Evolutionary conservation across 257 asterid genomes (phyloP).

Genomic region (Primulina huaijiensis): DNA sequence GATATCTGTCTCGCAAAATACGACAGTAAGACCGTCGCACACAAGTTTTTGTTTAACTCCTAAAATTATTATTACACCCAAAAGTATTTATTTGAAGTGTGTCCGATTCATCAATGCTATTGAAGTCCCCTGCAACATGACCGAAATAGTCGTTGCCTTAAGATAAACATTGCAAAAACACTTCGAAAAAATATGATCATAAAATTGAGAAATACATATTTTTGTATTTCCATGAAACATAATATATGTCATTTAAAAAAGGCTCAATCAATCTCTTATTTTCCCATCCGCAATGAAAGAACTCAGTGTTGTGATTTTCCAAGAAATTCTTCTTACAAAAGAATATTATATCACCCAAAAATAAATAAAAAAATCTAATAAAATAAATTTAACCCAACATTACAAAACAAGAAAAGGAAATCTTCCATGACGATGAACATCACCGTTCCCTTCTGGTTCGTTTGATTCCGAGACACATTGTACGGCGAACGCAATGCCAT

Average conservation of each 20-base stretch:
- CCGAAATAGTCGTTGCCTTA: too few relatives aligned
- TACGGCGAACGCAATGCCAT: neutral
- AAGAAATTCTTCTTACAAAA: conserved; percentile 38
- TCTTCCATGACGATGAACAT: conserved; percentile 7
- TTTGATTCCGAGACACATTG: neutral
- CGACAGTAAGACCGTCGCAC: too few relatives aligned
- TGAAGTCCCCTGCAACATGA: too few relatives aligned
- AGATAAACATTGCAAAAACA: too few relatives aligned
- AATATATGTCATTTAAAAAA: conserved; percentile 5
- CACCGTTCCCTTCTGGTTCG: conserved; percentile 23
- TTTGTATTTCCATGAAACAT: conserved; percentile 6
- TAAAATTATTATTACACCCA: neutral
- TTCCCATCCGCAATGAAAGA: conserved; percentile 13
- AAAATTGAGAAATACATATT: too few relatives aligned
- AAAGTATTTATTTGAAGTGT: conserved; percentile 13
- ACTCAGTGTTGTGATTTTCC: neutral
- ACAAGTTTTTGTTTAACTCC: neutral
- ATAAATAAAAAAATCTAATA: conserved; percentile 19
- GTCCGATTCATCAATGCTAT: conserved; percentile 13
- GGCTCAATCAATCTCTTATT: conserved; percentile 12
- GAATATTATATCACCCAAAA: conserved; percentile 26
- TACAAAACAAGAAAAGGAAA: conserved; percentile 12
- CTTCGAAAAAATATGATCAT: too few relatives aligned
- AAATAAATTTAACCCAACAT: neutral
- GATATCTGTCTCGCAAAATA: too few relatives aligned